Evolutionary conservation across 108 stramenopile genomes (phyloP).

Genomic region (Fistulifera pelliculosa): DNA sequence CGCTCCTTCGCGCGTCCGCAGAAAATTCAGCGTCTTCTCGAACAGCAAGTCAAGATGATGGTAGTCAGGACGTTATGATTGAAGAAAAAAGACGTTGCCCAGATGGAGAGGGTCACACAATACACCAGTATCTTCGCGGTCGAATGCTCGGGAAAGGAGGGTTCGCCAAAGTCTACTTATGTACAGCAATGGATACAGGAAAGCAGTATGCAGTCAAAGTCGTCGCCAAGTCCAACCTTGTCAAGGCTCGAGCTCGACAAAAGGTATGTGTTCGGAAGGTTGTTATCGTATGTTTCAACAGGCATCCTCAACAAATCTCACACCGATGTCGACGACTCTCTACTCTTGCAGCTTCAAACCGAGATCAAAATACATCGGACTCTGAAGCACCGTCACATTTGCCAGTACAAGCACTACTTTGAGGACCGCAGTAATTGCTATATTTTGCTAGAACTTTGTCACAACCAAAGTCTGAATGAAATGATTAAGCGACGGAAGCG

Average conservation of each 20-base stretch:
- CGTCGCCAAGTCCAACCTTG: conserved; percentile 87
- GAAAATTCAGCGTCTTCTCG: not conserved
- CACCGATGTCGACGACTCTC: conserved; percentile 3
- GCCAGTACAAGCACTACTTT: conserved; percentile 96
- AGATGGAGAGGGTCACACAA: conserved; percentile 74
- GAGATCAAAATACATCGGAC: conserved; percentile 97
- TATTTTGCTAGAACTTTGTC: conserved; percentile 95
- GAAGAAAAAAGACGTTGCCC: conserved; percentile 62
- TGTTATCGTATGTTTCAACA: not conserved
- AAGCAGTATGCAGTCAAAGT: conserved; percentile 87
- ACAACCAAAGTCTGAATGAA: conserved; percentile 94
- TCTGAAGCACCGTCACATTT: conserved; percentile 86
- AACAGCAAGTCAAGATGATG: conserved; percentile 1
- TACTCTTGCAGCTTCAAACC: conserved; percentile 77
- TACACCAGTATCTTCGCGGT: conserved; percentile 77
- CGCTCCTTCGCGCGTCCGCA: too few species aligned
- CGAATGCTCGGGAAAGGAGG: conserved; percentile 86
- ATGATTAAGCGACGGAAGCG: conserved; percentile 87
- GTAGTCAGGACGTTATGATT: conserved; percentile 41
- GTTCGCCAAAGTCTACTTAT: conserved; percentile 89
- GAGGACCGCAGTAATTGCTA: conserved; percentile 95
- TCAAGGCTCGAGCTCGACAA: conserved; percentile 78
- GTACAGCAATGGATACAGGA: conserved; percentile 70
- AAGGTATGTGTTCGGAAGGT: conserved; percentile 55
- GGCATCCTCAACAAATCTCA: not conserved